Base-by-base conservation (phyloP, 2,329 filamentous ascomycete genomes). In the Pestalotiopsis sp. region DNA sequence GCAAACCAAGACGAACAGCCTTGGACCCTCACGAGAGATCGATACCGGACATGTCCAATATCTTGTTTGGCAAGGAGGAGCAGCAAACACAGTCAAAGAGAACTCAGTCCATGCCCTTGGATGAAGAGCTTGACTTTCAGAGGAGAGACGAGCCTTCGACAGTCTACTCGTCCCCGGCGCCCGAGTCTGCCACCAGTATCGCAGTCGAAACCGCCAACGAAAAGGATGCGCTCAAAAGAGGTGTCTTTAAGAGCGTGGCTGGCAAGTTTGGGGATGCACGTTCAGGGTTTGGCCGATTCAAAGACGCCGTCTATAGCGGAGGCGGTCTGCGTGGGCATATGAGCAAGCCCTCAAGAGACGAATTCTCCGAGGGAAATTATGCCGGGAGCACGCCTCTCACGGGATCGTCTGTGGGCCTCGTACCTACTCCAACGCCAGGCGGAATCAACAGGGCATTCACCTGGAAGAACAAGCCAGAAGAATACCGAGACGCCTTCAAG, bases 241-340 rank as follows among this genome's bases (percentile, higher is more conserved):
- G 89, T 0, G 87, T 94, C 17, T 92, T 95, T 79, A 96, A 93
- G 78, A 92, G 91, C 70, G 93, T 96, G 17, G 92, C 92, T 2
- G 93, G 89, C 4, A 92, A 92, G 72, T 92, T 93, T 77, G 92
- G 88, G 71, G 94, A 97, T 79, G 93, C 94, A 61, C 90, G 92
- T 61, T 94, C 92, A 68, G 94, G 94, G 0, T 86, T 97, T 68
- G 93, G 92, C 1, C 90, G 93, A 45, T 94, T 98, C 78, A 95
- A 95, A 76, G 94, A 95, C 76, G 94, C 91, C 2, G 92, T 97
- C 45, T 78, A 77, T 59, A 78, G 75, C 45, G 93, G 93, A 1
- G 84, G 85, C 14, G 82, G 82, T 12, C 77, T 85, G n/a, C 84
- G 84, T 71, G 85, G 87, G 1, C 88, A 91, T 69, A 74, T 76